phyloP scores from a whole-genome alignment of 1,284 basidiomycete species.

The Fomitopsis pinicola region DNA sequence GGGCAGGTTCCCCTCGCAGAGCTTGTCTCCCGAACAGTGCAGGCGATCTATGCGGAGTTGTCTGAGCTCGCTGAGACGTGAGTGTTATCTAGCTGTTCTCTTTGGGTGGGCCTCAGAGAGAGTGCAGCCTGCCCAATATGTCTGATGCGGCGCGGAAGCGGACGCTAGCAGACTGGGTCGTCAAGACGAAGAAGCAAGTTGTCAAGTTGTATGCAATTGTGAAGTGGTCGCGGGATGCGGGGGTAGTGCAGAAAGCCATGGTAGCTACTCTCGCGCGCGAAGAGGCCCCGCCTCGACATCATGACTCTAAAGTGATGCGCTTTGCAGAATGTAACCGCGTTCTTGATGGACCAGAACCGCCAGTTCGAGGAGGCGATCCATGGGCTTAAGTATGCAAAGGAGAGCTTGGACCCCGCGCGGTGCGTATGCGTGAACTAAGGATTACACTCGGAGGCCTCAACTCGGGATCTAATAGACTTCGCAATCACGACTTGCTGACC shows the following conservation, averaged over 20 bases:
- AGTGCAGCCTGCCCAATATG: conserved; percentile 72
- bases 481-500: conserved; percentile 88
- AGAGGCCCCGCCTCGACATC: neutral
- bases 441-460: neutral
- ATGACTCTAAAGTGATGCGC: conserved; percentile 2
- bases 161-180: conserved; percentile 82
- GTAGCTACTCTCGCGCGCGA: conserved; percentile 31
- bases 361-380: conserved; percentile 75
- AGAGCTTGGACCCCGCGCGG: conserved; percentile 67
- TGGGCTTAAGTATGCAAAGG: conserved; percentile 61
- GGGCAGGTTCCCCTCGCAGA: conserved; percentile 75
- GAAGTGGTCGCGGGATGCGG: conserved; percentile 80
- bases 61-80: conserved; percentile 85
- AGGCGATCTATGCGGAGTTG: conserved; percentile 80
- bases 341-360: conserved; percentile 78
- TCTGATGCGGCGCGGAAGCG: conserved; percentile 80
- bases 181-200: conserved; percentile 84
- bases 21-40: conserved; percentile 71
- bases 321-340: conserved; percentile 74
- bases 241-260: conserved; percentile 82
- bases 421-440: conserved; percentile 21
- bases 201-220: conserved; percentile 84
- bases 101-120: neutral
- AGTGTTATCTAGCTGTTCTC: conserved; percentile 25
- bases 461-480: conserved; percentile 43